Conservation (phyloP, 148 eudicot species). For the Dianthus caryophyllus region DNA sequence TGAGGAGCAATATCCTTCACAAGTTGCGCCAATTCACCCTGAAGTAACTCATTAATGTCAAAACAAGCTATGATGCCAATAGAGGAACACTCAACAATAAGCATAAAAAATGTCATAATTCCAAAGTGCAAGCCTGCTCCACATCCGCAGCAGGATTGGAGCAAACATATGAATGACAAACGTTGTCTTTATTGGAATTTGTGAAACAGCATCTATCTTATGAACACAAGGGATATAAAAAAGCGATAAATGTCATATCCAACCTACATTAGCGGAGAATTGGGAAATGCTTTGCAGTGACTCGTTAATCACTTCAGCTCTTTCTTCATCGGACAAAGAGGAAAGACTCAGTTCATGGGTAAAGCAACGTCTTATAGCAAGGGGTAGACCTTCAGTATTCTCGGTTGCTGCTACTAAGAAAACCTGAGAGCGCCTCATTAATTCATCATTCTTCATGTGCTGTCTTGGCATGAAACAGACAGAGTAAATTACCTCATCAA, state of each 20-base stretch:
- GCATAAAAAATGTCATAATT: not conserved
- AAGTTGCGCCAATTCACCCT: slow-evolving; percentile 62
- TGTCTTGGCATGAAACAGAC: slow-evolving; percentile 29
- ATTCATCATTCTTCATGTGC: slow-evolving; percentile 38
- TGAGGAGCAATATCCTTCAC: slow-evolving; percentile 76
- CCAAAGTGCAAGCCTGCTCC: not conserved
- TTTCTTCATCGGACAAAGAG: slow-evolving; percentile 79
- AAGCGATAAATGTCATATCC: not conserved
- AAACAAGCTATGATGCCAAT: slow-evolving; percentile 9
- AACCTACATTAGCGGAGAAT: slow-evolving; percentile 63
- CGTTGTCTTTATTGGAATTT: too few species aligned
- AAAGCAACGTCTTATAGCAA: slow-evolving; percentile 86
- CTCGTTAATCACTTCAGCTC: slow-evolving; percentile 62
- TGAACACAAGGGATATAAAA: not conserved
- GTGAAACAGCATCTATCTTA: too few species aligned
- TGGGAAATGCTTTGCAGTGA: slow-evolving; percentile 52
- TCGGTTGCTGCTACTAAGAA: slow-evolving; percentile 76
- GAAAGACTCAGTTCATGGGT: slow-evolving; percentile 87
- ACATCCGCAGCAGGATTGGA: not conserved
- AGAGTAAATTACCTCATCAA: slow-evolving; percentile 7
- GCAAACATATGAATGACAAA: slow-evolving; percentile 2
- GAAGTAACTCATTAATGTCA: slow-evolving; percentile 36
- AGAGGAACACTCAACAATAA: slow-evolving; percentile 3
- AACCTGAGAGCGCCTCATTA: slow-evolving; percentile 41
- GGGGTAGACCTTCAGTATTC: slow-evolving; percentile 81